These are phyloP conservation scores for Chamaecyparis obtusa DNA, from an alignment of 75 land plant genomes.

Conservation along the genomic window DNA sequence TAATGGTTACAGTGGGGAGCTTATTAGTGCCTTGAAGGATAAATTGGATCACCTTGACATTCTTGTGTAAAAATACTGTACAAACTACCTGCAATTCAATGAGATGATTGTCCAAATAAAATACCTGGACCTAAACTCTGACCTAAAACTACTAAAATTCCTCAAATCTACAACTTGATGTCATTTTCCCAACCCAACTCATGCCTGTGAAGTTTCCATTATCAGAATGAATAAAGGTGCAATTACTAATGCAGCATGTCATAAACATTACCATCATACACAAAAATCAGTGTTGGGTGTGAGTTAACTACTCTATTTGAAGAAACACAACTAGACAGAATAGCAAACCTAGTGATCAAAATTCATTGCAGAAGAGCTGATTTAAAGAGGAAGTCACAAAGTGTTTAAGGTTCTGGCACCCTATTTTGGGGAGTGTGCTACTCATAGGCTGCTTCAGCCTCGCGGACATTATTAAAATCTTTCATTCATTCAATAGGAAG, in stretches of 20 bases:
- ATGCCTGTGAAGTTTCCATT: neutral
- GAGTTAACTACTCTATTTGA: no score
- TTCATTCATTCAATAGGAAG: no score
- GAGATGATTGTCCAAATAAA: neutral
- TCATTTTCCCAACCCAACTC: neutral
- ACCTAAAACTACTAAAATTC: neutral
- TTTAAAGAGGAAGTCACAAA: no score
- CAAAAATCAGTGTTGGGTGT: no score
- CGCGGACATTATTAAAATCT: no score
- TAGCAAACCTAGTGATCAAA: no score
- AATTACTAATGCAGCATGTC: neutral
- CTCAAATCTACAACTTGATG: neutral
- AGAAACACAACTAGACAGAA: no score
- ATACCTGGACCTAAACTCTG: neutral
- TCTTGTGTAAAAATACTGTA: neutral
- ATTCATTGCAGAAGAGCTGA: no score
- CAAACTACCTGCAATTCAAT: neutral
- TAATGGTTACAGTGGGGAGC: neutral
- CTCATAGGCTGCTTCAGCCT: no score
- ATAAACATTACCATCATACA: neutral
- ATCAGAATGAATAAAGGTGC: neutral
- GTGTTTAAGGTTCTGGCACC: no score
- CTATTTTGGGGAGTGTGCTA: no score
- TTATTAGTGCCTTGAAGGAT: neutral
- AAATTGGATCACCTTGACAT: neutral